A percentile compares a stretch with the other conserved stretches of the same genome.
These are phyloP conservation scores for Taxillus chinensis DNA, from an alignment of 164 flowering plant species.

Conservation along the genomic window DNA sequence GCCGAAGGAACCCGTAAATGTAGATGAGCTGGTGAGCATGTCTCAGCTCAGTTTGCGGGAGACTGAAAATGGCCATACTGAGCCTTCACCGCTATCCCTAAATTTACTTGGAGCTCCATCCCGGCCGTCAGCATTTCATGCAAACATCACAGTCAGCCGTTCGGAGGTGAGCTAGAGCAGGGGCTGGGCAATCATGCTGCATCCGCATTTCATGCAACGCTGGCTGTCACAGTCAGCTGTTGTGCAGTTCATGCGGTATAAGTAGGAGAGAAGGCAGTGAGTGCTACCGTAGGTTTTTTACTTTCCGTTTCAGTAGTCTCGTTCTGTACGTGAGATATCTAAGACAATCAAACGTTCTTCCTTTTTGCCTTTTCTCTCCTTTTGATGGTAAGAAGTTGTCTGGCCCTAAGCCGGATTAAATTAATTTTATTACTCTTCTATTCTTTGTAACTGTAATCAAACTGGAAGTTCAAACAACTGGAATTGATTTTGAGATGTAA, in stretches of 20 bases:
- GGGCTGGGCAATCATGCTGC: constrained; percentile 17
- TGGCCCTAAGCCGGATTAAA: constrained; percentile 9
- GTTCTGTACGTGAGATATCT: neutral
- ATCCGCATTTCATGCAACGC: too few relatives aligned
- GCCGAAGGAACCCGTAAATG: constrained; percentile 60
- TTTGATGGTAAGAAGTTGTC: neutral
- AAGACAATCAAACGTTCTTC: neutral
- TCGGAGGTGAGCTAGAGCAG: constrained; percentile 34
- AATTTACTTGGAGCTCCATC: constrained; percentile 50
- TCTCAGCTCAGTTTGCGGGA: constrained; percentile 66
- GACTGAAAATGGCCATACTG: constrained; percentile 16
- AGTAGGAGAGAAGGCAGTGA: neutral
- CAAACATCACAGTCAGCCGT: constrained; percentile 30
- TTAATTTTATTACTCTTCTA: constrained; percentile 6
- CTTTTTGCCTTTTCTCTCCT: neutral
- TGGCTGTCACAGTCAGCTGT: too few relatives aligned
- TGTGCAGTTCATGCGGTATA: constrained; percentile 32
- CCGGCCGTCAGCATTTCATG: constrained; percentile 76
- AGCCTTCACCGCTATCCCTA: constrained; percentile 42
- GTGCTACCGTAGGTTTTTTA: neutral
- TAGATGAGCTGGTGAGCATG: constrained; percentile 75
- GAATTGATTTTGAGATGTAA: constrained; percentile 2
- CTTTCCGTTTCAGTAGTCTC: neutral
- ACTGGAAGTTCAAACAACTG: constrained; percentile 12
- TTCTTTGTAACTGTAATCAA: constrained; percentile 28